Conservation (phyloP, 805 yeast species). For the Wickerhamiella parazyma region DNA sequence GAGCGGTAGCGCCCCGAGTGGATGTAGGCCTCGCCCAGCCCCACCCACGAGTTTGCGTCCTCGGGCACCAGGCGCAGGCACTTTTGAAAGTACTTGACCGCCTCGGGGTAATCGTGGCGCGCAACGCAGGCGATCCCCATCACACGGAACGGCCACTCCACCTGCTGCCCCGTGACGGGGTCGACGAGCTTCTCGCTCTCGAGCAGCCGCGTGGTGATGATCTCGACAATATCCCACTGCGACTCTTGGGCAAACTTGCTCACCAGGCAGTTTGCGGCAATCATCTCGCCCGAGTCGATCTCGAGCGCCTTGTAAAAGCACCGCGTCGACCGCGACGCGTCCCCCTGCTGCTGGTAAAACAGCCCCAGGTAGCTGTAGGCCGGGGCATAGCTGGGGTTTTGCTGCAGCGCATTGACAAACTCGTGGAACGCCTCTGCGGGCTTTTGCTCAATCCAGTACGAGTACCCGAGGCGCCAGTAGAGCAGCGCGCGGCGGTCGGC, state of each 20-base stretch:
- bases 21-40: conserved; percentile 91
- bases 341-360: conserved; percentile 45
- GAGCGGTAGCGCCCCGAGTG: conserved; percentile 80
- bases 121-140: conserved; percentile 70
- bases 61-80: conserved; percentile 54
- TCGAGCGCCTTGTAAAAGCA: conserved; percentile 87
- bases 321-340: conserved; percentile 64
- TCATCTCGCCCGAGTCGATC: conserved; percentile 58
- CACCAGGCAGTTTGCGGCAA: conserved; percentile 62
- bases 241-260: conserved; percentile 47
- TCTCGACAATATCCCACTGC: conserved; percentile 79
- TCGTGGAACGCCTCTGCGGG: conserved; percentile 41
- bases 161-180: conserved; percentile 11
- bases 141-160: conserved; percentile 75
- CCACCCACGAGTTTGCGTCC: conserved; percentile 80
- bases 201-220: conserved; percentile 53
- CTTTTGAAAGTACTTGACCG: conserved; percentile 80
- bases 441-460: conserved; percentile 30
- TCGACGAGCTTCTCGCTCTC: conserved; percentile 35
- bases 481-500: conserved; percentile 44
- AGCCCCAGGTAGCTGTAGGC: conserved; percentile 72
- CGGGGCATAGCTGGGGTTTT: conserved; percentile 53
- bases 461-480: conserved; percentile 63
- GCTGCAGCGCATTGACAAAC: conserved; percentile 45
- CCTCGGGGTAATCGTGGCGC: conserved; percentile 54